phyloP scores from a whole-genome alignment of 2,329 filamentous ascomycete genomes.

The Cercospora sp. region DNA sequence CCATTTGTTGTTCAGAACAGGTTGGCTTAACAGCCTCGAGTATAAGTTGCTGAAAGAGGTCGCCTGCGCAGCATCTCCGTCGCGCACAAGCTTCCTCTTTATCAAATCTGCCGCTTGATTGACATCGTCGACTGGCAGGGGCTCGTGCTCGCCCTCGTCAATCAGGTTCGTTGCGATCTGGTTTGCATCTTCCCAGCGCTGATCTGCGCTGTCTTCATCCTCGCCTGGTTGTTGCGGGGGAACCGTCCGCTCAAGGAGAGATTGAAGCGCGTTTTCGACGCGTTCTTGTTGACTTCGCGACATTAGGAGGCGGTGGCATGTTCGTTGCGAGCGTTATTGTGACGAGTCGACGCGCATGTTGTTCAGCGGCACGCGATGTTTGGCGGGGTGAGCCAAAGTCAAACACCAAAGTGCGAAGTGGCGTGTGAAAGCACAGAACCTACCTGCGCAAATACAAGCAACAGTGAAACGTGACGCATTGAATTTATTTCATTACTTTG shows the following conservation, averaged over 20 bases:
- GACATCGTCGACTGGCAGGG: constrained; percentile 64
- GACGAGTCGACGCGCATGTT: constrained; percentile 13
- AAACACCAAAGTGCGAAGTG: neutral
- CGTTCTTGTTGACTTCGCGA: constrained; percentile 50
- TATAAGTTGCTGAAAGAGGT: constrained; percentile 88
- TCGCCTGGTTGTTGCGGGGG: constrained; percentile 63
- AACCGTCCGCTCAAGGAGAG: constrained; percentile 73
- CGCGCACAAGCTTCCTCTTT: constrained; percentile 79
- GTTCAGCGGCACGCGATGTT: constrained; percentile 8
- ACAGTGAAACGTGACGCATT: neutral
- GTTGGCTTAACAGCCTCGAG: constrained; percentile 82
- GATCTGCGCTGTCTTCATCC: constrained; percentile 66
- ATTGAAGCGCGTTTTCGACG: constrained; percentile 76
- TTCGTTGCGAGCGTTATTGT: neutral
- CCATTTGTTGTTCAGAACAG: constrained; percentile 94
- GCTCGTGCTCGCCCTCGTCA: constrained; percentile 51
- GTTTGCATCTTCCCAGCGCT: constrained; percentile 65
- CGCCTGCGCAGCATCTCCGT: constrained; percentile 70
- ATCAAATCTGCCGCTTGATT: constrained; percentile 93
- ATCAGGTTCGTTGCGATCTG: constrained; percentile 53
- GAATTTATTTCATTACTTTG: constrained; percentile 11
- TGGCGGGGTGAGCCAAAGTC: constrained; percentile 2
- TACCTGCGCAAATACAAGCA: neutral
- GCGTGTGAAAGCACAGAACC: constrained; percentile 2
- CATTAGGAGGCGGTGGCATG: constrained; percentile 13